Base-by-base conservation (phyloP, 257 asterid species). In the Solanum sparsipilum region DNA sequence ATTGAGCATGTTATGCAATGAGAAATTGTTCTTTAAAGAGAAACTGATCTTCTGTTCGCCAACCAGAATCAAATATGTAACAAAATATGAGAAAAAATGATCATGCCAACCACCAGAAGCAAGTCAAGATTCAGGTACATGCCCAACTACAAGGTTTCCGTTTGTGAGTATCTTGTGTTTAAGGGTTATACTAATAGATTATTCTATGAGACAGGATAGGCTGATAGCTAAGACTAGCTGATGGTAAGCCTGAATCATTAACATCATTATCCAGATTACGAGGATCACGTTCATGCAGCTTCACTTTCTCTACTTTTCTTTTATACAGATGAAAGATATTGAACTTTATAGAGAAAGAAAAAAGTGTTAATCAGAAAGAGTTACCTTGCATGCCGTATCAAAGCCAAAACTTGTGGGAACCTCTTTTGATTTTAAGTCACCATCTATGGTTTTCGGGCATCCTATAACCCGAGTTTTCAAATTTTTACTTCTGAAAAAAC, bases 361-460 rank as follows among this genome's bases (percentile, higher is more conserved):
- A 65, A 32, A 1, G 84, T 67, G 70, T 34, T 48, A 63, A 58
- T 46, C 36, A 29, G 83, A 67, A 13, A 13, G 39, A 35, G 79
- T 89, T 87, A 98, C 99, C 99, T 98, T 98, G 99, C 99, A 98
- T 83, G 99, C 99, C 38, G 99, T 98, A 86, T 98, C 99, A 89
- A 98, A 98, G 32, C 99, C 99, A 89, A 98, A 98, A 92, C 99
- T 98, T 78, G 91, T 79, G 87, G 99, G 99, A 78, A 98, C 99
- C 92, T 98, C 99, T 90, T 93, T 95, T 91, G 94, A 92, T 91
- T 98, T 98, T 87, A 96, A 94, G 92, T 98, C 99, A 88, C 99
- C 99, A 78, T 98, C 99, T 56, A 98, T 98, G 89, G 99, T 98
- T 93, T 98, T 98, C 8, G 99, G 99, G 86, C 99, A 98, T 91